phyloP scores from a whole-genome alignment of 768 basidiomycete species.

The Phaffia australis region DNA sequence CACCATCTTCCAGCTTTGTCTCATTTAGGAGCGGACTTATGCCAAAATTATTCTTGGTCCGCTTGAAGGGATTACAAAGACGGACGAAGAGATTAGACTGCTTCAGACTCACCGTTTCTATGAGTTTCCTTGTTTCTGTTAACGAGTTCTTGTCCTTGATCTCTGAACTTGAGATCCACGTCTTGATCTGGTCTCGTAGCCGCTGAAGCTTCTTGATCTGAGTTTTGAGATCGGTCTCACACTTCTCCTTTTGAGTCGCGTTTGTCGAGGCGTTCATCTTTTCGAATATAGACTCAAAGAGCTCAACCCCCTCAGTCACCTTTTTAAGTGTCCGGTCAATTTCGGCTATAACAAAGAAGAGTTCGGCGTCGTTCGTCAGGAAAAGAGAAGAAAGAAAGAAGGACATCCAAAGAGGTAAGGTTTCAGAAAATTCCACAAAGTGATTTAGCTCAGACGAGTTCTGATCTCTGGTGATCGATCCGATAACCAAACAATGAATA shows the following conservation, averaged over 20 bases:
- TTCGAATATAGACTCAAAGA: conserved; percentile 65
- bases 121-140: conserved; percentile 84
- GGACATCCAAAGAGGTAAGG: too few species aligned
- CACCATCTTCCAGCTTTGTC: background rate
- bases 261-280: conserved; percentile 96
- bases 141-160: conserved; percentile 95
- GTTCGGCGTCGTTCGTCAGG: background rate
- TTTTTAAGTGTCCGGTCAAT: conserved; percentile 98
- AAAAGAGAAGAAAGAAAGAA: background rate
- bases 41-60: background rate
- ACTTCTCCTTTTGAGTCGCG: conserved; percentile 41
- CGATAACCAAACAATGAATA: background rate
- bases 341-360: conserved; percentile 54
- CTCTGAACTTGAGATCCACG: conserved; percentile 94
- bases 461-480: background rate
- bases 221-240: conserved; percentile 82
- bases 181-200: conserved; percentile 76
- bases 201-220: conserved; percentile 95
- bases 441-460: background rate
- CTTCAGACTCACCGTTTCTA: conserved; percentile 67
- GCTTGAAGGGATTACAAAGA: background rate
- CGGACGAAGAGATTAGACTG: background rate
- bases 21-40: background rate
- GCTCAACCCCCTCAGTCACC: conserved; percentile 75
- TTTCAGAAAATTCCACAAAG: background rate